A percentile compares a stretch with the other conserved stretches of the same genome.
These are phyloP conservation scores for Neurospora cerealis DNA, from an alignment of 495 filamentous ascomycete species.

Conservation along the genomic window DNA sequence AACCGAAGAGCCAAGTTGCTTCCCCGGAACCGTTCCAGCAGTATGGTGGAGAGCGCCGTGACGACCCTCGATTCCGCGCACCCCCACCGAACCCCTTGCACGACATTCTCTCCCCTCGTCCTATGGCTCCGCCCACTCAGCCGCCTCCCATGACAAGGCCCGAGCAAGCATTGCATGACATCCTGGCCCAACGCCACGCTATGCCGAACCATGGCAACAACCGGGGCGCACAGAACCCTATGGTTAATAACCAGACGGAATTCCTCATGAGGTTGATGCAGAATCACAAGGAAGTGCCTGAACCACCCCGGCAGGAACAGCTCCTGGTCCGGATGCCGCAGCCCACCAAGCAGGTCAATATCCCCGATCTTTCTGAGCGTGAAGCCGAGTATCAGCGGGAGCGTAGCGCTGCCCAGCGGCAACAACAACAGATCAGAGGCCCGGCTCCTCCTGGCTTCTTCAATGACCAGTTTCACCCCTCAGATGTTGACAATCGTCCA, in stretches of 20 bases:
- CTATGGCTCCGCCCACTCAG: constrained; percentile 25
- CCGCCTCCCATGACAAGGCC: constrained; percentile 29
- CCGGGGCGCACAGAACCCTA: constrained; percentile 28
- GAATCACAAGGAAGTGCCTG: constrained; percentile 30
- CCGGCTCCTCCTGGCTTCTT: constrained; percentile 29
- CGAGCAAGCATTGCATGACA: constrained; percentile 44
- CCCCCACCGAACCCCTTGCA: constrained; percentile 17
- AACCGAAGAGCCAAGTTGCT: constrained; percentile 21
- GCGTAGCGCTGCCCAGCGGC: constrained; percentile 16
- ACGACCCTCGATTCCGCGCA: constrained; percentile 23
- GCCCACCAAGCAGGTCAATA: constrained; percentile 20
- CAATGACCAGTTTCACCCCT: constrained; percentile 33
- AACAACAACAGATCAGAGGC: constrained; percentile 16
- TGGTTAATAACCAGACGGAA: constrained; percentile 40
- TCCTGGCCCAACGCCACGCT: constrained; percentile 41
- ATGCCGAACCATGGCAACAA: constrained; percentile 26
- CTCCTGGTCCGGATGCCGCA: constrained; percentile 20
- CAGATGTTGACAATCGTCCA: constrained; percentile 27
- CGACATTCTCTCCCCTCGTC: constrained; percentile 35
- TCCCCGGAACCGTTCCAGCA: constrained; percentile 36
- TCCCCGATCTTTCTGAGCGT: constrained; percentile 26
- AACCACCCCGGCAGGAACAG: constrained; percentile 34
- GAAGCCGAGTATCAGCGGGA: constrained; percentile 33
- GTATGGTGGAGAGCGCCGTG: constrained; percentile 31
- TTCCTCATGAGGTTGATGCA: constrained; percentile 49